A percentile compares a stretch with the other conserved stretches of the same genome.
Evolutionary conservation across 768 basidiomycete species (phyloP).

Genomic region (Lepiota brunneoincarnata): DNA sequence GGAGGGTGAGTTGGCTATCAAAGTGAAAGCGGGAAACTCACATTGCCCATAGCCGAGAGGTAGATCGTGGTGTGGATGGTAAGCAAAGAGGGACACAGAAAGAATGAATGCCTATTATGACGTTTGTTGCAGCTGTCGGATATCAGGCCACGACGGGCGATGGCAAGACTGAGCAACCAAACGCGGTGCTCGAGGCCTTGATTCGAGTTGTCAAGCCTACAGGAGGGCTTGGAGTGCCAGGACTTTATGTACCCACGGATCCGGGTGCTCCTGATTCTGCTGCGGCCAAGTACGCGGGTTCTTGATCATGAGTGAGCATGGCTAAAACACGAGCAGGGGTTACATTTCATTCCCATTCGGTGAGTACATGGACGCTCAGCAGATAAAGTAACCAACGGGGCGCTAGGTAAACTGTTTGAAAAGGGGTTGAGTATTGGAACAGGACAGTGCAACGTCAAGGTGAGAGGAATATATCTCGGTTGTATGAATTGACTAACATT

Average conservation of each 20-base stretch:
- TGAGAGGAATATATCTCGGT: constrained; percentile 14
- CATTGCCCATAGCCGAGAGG: constrained; percentile 32
- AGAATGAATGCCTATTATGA: not conserved
- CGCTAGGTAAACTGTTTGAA: constrained; percentile 43
- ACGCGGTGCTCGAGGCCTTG: constrained; percentile 47
- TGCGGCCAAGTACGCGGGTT: constrained; percentile 37
- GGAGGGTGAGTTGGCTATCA: constrained; percentile 32
- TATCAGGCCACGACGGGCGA: constrained; percentile 53
- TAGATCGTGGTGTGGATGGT: constrained; percentile 53
- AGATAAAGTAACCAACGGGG: constrained; percentile 12
- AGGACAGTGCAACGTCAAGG: constrained; percentile 57
- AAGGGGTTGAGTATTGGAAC: constrained; percentile 53
- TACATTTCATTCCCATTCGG: constrained; percentile 54
- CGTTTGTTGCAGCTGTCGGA: constrained; percentile 38
- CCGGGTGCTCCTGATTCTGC: constrained; percentile 54
- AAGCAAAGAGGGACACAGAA: not conserved
- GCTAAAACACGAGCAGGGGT: constrained; percentile 25
- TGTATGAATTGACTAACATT: not conserved
- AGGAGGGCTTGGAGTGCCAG: constrained; percentile 57
- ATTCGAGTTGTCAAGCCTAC: constrained; percentile 52
- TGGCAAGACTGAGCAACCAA: constrained; percentile 57
- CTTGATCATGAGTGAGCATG: not conserved
- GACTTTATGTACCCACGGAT: constrained; percentile 54
- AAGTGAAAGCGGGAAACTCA: not conserved
- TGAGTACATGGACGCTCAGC: constrained; percentile 8